Evolutionary conservation across 176 grass and related monocot genomes (phyloP), one percentile per base, ranked within the genome.

Genomic region (Oryza nivara): DNA sequence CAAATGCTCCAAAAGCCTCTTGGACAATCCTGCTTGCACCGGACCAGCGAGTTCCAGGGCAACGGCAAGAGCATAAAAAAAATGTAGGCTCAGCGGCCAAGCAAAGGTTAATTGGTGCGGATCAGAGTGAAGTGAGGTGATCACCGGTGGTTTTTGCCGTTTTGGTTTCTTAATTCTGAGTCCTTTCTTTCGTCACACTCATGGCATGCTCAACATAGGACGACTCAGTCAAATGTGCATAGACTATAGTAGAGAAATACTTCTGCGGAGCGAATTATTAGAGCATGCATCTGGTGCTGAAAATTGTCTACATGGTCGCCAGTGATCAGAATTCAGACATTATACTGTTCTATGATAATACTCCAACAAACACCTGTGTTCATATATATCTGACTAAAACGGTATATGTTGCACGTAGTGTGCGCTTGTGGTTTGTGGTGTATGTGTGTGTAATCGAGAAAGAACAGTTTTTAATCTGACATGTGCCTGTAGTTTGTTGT

Each of bases 151-250:
- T n/a, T 73, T 88, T 74, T 74, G 35, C 81, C 9, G 61, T 75
- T 70, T 75, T 16, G 81, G 70, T 70, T n/a, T 70, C 68, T 84
- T 28, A 75, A 77, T n/a, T 70, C 68, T 84, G 40, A 75, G 82
- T 63, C 79, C 28, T 43, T 89, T 89, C 82, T 85, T 85, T 75
- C 51, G 8, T 76, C 88, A 81, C 82, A 41, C 71, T 76, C 71
- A 38, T 89, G 77, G 88, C 82, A 76, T 85, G 82, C 26, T 70
- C 40, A 40, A 3, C 45, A 11, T 56, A 19, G 68, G 49, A 36
- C 16, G 68, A 32, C 32, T 12, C 48, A 58, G n/a, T 51, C 79
- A 77, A 47, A 32, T 7, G 20, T 64, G 66, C 7, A 44, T 44
- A 11, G 43, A 44, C 43, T 44, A 44, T 47, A 56, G n/a, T 3